Evolutionary conservation across 2,329 filamentous ascomycete species (phyloP).

Genomic region (Aspergillus brunneoviolaceus): DNA sequence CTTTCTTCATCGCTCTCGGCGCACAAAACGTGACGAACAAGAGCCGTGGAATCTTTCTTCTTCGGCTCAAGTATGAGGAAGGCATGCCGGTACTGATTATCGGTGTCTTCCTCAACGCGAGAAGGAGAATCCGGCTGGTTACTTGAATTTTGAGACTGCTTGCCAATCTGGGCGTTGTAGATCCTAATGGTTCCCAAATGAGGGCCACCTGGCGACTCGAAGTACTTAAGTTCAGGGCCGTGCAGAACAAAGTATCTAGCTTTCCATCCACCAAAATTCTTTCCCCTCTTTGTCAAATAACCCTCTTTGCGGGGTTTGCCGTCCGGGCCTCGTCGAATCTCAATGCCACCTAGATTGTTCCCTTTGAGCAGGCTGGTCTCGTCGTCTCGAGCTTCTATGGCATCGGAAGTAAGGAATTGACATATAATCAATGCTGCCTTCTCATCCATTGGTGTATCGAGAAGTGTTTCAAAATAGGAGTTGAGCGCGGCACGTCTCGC

Average conservation of each 20-base stretch:
- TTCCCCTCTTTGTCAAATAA: slow-evolving; percentile 93
- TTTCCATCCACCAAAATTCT: slow-evolving; percentile 99
- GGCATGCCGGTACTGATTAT: slow-evolving; percentile 94
- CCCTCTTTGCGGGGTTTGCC: slow-evolving; percentile 75
- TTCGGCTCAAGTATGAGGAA: slow-evolving; percentile 95
- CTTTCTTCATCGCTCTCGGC: slow-evolving; percentile 92
- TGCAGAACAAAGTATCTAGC: slow-evolving; percentile 71
- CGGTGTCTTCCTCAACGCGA: slow-evolving; percentile 68
- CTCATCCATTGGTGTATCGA: slow-evolving; percentile 80
- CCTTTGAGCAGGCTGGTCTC: slow-evolving; percentile 52
- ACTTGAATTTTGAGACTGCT: slow-evolving; percentile 68
- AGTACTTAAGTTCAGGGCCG: slow-evolving; percentile 78
- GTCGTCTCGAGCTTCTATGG: slow-evolving; percentile 55
- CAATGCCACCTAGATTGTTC: slow-evolving; percentile 30
- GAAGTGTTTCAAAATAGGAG: slow-evolving; percentile 77
- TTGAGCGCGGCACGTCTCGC: slow-evolving; percentile 78
- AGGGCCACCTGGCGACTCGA: slow-evolving; percentile 83
- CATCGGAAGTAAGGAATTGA: slow-evolving; percentile 74
- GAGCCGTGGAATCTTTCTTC: slow-evolving; percentile 84
- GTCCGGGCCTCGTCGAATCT: slow-evolving; percentile 54
- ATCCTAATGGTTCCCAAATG: slow-evolving; percentile 94
- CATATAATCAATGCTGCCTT: slow-evolving; percentile 77
- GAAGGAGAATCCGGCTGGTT: slow-evolving; percentile 61
- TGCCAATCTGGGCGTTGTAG: slow-evolving; percentile 86
- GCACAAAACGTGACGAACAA: slow-evolving; percentile 91